These are phyloP conservation scores for Claviceps sp. DNA, from an alignment of 2,329 filamentous ascomycete genomes.

Conservation along the genomic window DNA sequence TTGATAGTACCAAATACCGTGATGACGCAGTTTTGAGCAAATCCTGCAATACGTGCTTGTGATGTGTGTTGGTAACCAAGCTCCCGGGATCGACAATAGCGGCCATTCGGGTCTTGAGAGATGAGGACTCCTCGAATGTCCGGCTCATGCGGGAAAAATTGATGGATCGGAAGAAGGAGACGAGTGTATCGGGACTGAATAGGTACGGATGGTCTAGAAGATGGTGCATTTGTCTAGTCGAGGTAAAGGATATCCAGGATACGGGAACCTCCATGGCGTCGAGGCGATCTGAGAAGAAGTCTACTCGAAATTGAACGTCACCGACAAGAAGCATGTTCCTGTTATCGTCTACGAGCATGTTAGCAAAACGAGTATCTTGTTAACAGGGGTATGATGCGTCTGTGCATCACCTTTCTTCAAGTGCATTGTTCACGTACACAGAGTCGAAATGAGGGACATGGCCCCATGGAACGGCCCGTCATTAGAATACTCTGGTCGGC, in stretches of 20 bases:
- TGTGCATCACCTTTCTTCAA: too few relatives aligned
- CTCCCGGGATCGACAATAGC: slow-evolving; percentile 40
- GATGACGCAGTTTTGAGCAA: slow-evolving; percentile 53
- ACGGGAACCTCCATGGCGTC: slow-evolving; percentile 63
- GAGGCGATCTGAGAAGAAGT: slow-evolving; percentile 63
- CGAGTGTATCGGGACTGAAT: slow-evolving; percentile 58
- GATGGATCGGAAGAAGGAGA: slow-evolving; percentile 76
- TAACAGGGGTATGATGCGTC: too few relatives aligned
- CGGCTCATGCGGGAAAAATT: slow-evolving; percentile 81
- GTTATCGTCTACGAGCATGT: slow-evolving; percentile 38
- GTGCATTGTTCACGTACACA: slow-evolving; percentile 43
- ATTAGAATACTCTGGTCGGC: slow-evolving; percentile 53
- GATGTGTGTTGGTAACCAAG: slow-evolving; percentile 41
- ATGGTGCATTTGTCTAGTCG: slow-evolving; percentile 53
- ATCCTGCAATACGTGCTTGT: slow-evolving; percentile 48
- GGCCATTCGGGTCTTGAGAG: slow-evolving; percentile 41
- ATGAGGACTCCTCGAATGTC: slow-evolving; percentile 57
- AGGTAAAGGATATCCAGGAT: slow-evolving; percentile 51
- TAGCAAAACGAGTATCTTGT: slow-evolving; percentile 6
- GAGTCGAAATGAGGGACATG: slow-evolving; percentile 55
- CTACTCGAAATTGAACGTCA: slow-evolving; percentile 58
- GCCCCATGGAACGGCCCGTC: slow-evolving; percentile 66
- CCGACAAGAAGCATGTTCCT: slow-evolving; percentile 50
- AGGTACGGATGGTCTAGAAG: slow-evolving; percentile 71
- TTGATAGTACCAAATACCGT: slow-evolving; percentile 57